Conservation (phyloP, 768 basidiomycete species). For the Cystobasidium ongulense region DNA sequence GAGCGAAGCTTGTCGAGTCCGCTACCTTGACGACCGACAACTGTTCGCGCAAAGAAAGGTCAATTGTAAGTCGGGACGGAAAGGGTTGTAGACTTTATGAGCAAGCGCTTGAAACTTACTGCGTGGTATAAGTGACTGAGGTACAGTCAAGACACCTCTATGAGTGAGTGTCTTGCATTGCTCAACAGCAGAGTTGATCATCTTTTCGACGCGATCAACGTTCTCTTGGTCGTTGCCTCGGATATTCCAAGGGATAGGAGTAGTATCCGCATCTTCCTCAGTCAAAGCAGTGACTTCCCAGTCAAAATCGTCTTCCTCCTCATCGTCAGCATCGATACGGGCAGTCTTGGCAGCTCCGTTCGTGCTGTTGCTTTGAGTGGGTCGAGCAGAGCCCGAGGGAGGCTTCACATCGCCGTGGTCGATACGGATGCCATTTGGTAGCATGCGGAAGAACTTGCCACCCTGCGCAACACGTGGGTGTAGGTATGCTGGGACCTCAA, state of each 20-base stretch:
- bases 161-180: conserved; percentile 65
- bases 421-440: conserved; percentile 50
- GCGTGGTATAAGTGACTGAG: conserved; percentile 34
- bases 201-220: conserved; percentile 65
- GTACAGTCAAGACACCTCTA: conserved; percentile 73
- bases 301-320: conserved; percentile 58
- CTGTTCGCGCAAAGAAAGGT: background rate
- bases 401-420: conserved; percentile 70
- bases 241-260: conserved; percentile 47
- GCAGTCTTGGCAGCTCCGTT: conserved; percentile 49
- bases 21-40: conserved; percentile 38
- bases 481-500: conserved; percentile 75
- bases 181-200: conserved; percentile 61
- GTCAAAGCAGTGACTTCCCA: conserved; percentile 81
- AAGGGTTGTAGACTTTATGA: too few relatives aligned
- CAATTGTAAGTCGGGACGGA: too few relatives aligned
- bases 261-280: background rate
- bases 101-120: conserved; percentile 7
- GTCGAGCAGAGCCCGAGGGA: conserved; percentile 51
- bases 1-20: conserved; percentile 40
- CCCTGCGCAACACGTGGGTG: conserved; percentile 79
- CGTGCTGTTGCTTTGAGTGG: conserved; percentile 37
- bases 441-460: conserved; percentile 73
- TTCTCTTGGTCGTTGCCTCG: conserved; percentile 68
- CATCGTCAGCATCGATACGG: conserved; percentile 73